Conservation (phyloP, 345 rosid genomes). For the Reutealis trisperma region DNA sequence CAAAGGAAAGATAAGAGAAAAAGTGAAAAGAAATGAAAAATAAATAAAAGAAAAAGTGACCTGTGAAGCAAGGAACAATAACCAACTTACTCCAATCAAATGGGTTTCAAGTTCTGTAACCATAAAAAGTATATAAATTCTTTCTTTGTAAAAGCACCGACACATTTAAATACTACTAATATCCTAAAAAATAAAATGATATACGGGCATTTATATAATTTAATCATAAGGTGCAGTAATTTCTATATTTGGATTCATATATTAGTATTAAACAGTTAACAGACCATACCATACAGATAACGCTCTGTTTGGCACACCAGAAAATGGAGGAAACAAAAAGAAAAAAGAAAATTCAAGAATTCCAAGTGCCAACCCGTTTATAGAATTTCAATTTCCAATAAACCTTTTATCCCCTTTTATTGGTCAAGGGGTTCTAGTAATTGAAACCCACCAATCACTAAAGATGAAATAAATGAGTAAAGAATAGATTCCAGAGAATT, state of each 20-base stretch:
- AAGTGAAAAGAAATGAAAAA: slow-evolving; percentile 13
- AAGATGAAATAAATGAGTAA: neutral
- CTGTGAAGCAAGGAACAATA: slow-evolving; percentile 42
- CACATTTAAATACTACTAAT: slow-evolving; percentile 4
- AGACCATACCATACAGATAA: too few relatives aligned
- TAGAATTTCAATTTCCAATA: slow-evolving; percentile 7
- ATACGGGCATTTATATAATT: slow-evolving; percentile 2
- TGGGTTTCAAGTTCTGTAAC: slow-evolving; percentile 15
- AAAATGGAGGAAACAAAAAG: neutral
- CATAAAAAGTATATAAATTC: slow-evolving; percentile 32
- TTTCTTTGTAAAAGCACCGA: slow-evolving; percentile 19
- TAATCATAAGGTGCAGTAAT: neutral
- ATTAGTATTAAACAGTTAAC: neutral
- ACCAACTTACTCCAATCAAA: slow-evolving; percentile 17
- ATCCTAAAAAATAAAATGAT: neutral
- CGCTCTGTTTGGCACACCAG: neutral
- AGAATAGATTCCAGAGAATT: neutral
- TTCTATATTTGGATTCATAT: neutral
- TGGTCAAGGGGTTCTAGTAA: neutral
- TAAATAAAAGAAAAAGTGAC: slow-evolving; percentile 17
- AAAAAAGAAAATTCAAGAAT: too few relatives aligned
- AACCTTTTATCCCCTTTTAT: neutral
- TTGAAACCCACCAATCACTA: slow-evolving; percentile 24
- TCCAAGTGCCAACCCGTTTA: too few relatives aligned
- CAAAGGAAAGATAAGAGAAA: slow-evolving; percentile 28